Evolutionary conservation across 1,139 yeast species (phyloP), one percentile per base, ranked within the genome.

Genomic region (Candida glucosophila): DNA sequence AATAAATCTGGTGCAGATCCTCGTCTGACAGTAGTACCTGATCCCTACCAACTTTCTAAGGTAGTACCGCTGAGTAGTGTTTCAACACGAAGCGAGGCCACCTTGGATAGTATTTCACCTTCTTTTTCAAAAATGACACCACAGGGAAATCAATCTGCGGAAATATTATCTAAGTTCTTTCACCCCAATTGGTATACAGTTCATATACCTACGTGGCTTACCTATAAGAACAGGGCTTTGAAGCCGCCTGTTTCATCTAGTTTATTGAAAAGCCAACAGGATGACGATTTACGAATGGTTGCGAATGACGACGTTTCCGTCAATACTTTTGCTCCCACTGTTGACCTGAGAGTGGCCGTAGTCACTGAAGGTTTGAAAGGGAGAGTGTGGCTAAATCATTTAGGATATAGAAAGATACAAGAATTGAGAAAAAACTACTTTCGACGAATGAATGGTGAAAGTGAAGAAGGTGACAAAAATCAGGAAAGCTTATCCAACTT

Each of bases 141-240:
- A 11, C 82, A 88, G 3, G 69, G 77, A 2, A 49, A 66, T 15
- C 68, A 74, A 5, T 77, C 83, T 2, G 68, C 82, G 1, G 82
- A 78, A 36, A 68, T 85, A 30, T 59, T 85, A 51, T 67, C 71
- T 26, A 73, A 71, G 30, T 81, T 82, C 44, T 66, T 79, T 40
- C 95, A 86, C 48, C 95, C 96, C 9, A 81, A 80, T 34, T 81
- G 93, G 82, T 78, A 78, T 38, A 76, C 85, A 6, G 58, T 88
- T 26, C 83, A 92, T 5, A 68, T 82, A 5, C 78, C 95, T 1
- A 73, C 74, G 26, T 90, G 96, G 96, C 55, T 88, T 28, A 68
- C 69, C 27, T 77, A 77, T 36, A 64, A 61, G 17, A 48, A 54
- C 12, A 48, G 42, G 19, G 30, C 41, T 2, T 36, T 47, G 20